Percentiles rank a stretch among this genome's conserved stretches.
Evolutionary conservation across 1,284 basidiomycete genomes (phyloP).

Genomic region (Cutaneotrichosporon spelunceum): DNA sequence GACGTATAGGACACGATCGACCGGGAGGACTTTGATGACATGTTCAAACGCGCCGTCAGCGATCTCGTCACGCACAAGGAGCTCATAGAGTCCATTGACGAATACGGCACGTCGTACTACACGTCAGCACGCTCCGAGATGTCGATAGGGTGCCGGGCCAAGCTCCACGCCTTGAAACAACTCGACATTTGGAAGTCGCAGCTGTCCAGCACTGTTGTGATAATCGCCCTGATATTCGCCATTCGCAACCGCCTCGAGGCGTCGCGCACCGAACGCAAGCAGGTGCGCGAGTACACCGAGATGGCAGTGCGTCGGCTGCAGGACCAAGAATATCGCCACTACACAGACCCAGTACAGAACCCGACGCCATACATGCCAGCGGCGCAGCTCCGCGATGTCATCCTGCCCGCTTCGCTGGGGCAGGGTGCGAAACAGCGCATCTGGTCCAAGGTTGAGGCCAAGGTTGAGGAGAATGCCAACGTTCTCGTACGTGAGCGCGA

Average conservation of each 20-base stretch:
- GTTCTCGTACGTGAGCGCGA: conserved; percentile 85
- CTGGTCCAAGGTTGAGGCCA: conserved; percentile 80
- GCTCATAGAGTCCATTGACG: conserved; percentile 68
- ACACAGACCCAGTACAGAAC: conserved; percentile 74
- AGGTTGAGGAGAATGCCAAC: conserved; percentile 93
- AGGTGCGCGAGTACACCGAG: conserved; percentile 72
- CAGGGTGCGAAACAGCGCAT: conserved; percentile 64
- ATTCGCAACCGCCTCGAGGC: conserved; percentile 54
- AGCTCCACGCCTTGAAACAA: conserved; percentile 63
- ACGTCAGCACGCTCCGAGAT: conserved; percentile 71
- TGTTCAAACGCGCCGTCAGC: conserved; percentile 65
- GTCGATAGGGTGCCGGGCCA: conserved; percentile 66
- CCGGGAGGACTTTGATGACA: conserved; percentile 42
- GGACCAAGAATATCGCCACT: conserved; percentile 65
- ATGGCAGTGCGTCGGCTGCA: conserved; percentile 75
- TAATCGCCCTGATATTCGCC: conserved; percentile 42
- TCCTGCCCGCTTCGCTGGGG: conserved; percentile 78
- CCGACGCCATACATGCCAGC: conserved; percentile 80
- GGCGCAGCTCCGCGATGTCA: conserved; percentile 82
- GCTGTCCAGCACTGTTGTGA: conserved; percentile 54
- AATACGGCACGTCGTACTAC: conserved; percentile 71
- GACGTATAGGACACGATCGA: conserved; percentile 34
- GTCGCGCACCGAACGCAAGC: conserved; percentile 63
- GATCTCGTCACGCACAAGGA: conserved; percentile 77
- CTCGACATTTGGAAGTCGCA: conserved; percentile 69